Evolutionary conservation across 2,329 filamentous ascomycete species (phyloP).

Genomic region (Aspergillus japonicus): DNA sequence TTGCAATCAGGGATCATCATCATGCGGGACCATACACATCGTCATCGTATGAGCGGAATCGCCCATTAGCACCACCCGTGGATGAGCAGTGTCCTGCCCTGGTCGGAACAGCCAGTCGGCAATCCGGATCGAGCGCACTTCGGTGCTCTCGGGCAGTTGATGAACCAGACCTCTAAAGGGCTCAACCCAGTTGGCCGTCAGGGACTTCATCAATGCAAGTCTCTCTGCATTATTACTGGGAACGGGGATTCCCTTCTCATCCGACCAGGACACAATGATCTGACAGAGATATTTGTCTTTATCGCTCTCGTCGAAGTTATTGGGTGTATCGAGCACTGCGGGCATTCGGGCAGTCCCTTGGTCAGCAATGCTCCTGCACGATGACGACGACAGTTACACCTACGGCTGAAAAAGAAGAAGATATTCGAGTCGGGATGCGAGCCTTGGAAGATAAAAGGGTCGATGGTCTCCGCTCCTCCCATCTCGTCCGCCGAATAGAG

Average conservation of each 20-base stretch:
- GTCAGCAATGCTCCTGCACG: not conserved
- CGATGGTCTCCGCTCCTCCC: conserved; percentile 46
- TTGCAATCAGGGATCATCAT: not conserved
- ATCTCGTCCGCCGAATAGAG: conserved; percentile 45
- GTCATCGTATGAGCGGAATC: conserved; percentile 60
- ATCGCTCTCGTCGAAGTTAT: conserved; percentile 36
- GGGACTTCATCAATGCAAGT: conserved; percentile 43
- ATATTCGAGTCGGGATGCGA: conserved; percentile 52
- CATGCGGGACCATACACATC: conserved; percentile 52
- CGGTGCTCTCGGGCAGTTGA: conserved; percentile 42
- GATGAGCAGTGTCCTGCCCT: conserved; percentile 32
- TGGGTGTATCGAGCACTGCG: conserved; percentile 51
- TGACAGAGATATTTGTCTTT: conserved; percentile 48
- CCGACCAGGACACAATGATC: conserved; percentile 55
- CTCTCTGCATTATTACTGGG: conserved; percentile 44
- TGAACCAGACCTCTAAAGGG: conserved; percentile 49
- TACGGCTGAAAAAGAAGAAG: conserved; percentile 56
- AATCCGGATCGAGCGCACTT: conserved; percentile 48
- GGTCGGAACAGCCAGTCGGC: conserved; percentile 50
- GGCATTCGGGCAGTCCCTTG: not conserved
- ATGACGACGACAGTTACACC: conserved; percentile 13
- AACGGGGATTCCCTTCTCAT: conserved; percentile 36
- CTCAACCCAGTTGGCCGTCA: conserved; percentile 51
- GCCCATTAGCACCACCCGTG: conserved; percentile 51
- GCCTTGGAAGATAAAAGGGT: conserved; percentile 58